A percentile compares a stretch with the other conserved stretches of the same genome.
Evolutionary conservation across 257 asterid genomes (phyloP).

Genomic region (Echites panduratus): DNA sequence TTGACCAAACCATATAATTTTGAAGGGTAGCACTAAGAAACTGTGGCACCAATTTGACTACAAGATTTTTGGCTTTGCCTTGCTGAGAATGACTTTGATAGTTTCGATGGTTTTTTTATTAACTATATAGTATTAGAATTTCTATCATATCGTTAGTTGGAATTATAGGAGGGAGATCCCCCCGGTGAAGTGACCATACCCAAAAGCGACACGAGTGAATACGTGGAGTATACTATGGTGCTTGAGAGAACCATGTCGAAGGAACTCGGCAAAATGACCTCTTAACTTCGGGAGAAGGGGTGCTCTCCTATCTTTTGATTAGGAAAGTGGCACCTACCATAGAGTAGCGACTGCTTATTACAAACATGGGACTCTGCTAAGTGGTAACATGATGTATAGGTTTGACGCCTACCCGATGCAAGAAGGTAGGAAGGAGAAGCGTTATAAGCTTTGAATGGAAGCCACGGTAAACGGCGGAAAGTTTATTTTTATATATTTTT

Average conservation of each 20-base stretch:
- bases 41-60: too few species aligned
- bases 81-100: too few species aligned
- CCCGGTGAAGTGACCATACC: too few species aligned
- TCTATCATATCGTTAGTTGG: too few species aligned
- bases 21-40: too few species aligned
- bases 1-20: too few species aligned
- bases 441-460: conserved; percentile 6
- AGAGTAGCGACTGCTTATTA: conserved; percentile 2
- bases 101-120: too few species aligned
- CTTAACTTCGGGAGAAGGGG: not conserved
- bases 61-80: too few species aligned
- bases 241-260: conserved; percentile 5
- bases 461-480: not conserved
- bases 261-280: not conserved
- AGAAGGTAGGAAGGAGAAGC: conserved; percentile 8
- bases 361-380: not conserved
- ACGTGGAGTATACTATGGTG: conserved; percentile 3
- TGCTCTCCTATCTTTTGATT: conserved; percentile 4
- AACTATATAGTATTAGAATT: too few species aligned
- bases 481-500: too few species aligned
- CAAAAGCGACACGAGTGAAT: too few species aligned
- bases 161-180: too few species aligned
- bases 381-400: conserved; percentile 10
- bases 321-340: conserved; percentile 1
- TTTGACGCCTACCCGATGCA: not conserved